These are phyloP conservation scores for Ophiostoma ulmi DNA, from an alignment of 2,329 filamentous ascomycete genomes.

Conservation along the genomic window DNA sequence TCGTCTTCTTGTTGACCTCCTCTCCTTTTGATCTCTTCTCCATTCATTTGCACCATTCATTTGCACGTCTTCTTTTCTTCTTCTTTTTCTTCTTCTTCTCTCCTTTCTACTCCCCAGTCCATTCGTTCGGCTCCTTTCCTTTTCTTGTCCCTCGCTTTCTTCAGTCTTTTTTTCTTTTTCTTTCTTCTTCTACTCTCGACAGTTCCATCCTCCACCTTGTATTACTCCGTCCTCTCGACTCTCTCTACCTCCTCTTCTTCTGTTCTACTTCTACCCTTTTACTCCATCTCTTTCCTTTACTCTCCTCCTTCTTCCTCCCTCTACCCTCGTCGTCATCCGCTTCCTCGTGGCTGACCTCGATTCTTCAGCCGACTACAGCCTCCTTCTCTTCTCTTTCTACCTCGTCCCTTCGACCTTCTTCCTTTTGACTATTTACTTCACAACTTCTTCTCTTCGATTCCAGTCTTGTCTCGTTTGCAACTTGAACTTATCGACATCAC, in stretches of 20 bases:
- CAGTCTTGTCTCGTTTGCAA: slow-evolving; percentile 3
- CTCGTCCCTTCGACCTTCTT: slow-evolving; percentile 24
- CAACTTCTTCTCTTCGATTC: slow-evolving; percentile 15
- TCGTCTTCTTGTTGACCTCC: slow-evolving; percentile 26
- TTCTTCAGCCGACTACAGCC: slow-evolving; percentile 1
- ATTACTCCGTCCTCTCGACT: background rate
- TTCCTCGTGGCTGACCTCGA: background rate
- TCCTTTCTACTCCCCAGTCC: slow-evolving; percentile 17
- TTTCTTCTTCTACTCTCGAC: slow-evolving; percentile 18
- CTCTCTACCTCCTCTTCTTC: background rate
- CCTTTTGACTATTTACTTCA: slow-evolving; percentile 27
- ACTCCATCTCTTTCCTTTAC: background rate
- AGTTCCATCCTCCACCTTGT: background rate
- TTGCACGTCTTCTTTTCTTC: background rate
- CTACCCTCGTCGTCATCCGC: background rate
- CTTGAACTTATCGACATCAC: background rate
- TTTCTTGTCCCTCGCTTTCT: slow-evolving; percentile 27
- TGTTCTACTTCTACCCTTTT: background rate
- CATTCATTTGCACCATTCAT: slow-evolving; percentile 6
- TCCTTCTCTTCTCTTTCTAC: background rate
- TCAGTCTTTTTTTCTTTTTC: slow-evolving; percentile 36
- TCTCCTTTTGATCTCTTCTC: slow-evolving; percentile 20
- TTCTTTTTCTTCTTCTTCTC: slow-evolving; percentile 28
- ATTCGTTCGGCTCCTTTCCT: slow-evolving; percentile 20
- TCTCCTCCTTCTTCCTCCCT: background rate